Evolutionary conservation across 2,329 filamentous ascomycete genomes (phyloP).

Genomic region (Tolypocladium inflatum): DNA sequence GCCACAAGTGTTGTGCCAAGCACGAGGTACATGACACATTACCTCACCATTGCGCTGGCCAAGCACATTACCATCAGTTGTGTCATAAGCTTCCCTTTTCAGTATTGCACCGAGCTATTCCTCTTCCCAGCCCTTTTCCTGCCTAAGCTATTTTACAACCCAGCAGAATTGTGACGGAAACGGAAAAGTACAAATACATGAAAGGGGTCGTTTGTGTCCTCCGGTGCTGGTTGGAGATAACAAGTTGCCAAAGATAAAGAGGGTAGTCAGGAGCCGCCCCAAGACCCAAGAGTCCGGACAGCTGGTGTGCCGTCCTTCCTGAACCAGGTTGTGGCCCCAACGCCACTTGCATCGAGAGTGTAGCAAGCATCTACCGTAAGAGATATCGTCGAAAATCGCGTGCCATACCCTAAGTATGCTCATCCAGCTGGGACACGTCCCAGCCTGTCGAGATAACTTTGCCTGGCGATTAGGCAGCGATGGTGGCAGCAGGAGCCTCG

Average conservation of each 20-base stretch:
- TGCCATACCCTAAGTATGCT: conserved; percentile 29
- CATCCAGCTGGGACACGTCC: conserved; percentile 17
- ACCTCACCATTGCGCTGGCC: neutral
- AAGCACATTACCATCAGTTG: neutral
- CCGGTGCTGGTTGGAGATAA: neutral
- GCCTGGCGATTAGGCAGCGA: conserved; percentile 21
- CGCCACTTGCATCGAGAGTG: neutral
- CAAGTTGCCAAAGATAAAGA: conserved; percentile 1
- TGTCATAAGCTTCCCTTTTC: conserved; percentile 21
- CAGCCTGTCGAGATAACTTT: conserved; percentile 12
- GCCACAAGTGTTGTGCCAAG: neutral
- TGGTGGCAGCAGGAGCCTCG: conserved; percentile 13
- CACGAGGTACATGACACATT: neutral
- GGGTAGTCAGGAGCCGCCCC: neutral
- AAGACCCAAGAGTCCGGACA: neutral
- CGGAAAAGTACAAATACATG: conserved; percentile 21
- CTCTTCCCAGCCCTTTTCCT: conserved; percentile 18
- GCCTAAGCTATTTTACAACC: conserved; percentile 27
- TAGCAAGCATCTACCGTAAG: conserved; percentile 26
- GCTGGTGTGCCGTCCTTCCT: conserved; percentile 3
- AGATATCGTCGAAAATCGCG: conserved; percentile 28
- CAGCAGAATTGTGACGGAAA: conserved; percentile 22
- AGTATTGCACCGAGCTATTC: conserved; percentile 24
- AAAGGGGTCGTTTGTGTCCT: conserved; percentile 8
- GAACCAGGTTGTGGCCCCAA: neutral